These are phyloP conservation scores for Cladosporium oxysporum DNA, from an alignment of 2,329 filamentous ascomycete species.

Conservation along the genomic window DNA sequence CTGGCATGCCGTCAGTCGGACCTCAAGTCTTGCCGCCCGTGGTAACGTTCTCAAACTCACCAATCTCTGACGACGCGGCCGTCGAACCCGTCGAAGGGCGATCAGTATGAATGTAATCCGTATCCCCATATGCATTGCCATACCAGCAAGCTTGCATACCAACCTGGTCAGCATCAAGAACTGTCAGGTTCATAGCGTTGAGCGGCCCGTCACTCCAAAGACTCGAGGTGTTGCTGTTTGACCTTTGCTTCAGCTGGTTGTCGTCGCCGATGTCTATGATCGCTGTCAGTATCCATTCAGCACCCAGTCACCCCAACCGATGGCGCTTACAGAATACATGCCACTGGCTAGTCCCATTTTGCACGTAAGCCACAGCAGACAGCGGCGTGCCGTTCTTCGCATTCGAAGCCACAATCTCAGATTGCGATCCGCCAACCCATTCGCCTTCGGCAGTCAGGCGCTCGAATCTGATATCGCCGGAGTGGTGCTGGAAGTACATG, in stretches of 20 bases:
- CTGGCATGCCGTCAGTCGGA: constrained; percentile 24
- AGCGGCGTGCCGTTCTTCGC: constrained; percentile 48
- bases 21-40: neutral
- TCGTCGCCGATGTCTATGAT: constrained; percentile 42
- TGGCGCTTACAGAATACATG: constrained; percentile 37
- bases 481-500: constrained; percentile 49
- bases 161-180: constrained; percentile 36
- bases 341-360: constrained; percentile 37
- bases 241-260: constrained; percentile 43
- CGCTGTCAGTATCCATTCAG: constrained; percentile 4
- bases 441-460: constrained; percentile 39
- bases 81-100: constrained; percentile 25
- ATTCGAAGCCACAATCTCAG: constrained; percentile 43
- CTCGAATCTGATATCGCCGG: constrained; percentile 45
- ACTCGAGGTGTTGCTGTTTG: constrained; percentile 41
- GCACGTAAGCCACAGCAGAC: constrained; percentile 46
- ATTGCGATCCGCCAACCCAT: constrained; percentile 43
- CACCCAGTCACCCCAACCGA: neutral
- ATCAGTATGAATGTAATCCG: constrained; percentile 43
- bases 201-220: constrained; percentile 44
- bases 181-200: constrained; percentile 34
- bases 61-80: neutral
- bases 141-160: constrained; percentile 45
- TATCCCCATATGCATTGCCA: constrained; percentile 40
- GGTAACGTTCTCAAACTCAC: neutral